These are phyloP conservation scores for Alloteropsis semialata DNA, from an alignment of 176 grass and related monocot genomes.

Conservation along the genomic window DNA sequence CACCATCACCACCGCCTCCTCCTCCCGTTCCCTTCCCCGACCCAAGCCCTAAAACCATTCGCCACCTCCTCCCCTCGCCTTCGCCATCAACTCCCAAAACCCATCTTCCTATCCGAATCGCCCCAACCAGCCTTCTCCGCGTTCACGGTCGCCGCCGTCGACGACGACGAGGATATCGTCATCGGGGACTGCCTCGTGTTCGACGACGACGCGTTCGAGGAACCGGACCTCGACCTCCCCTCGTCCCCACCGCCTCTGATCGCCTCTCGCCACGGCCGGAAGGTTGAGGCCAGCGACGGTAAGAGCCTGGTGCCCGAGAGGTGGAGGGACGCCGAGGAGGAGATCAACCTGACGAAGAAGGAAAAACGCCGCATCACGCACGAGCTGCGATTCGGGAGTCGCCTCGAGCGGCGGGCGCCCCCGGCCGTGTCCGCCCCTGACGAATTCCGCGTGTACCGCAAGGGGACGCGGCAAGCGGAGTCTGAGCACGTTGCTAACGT, in stretches of 20 bases:
- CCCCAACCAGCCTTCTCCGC: background rate
- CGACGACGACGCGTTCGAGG: slow-evolving; percentile 90
- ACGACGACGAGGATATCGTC: slow-evolving; percentile 54
- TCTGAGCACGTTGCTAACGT: slow-evolving; percentile 35
- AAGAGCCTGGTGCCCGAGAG: slow-evolving; percentile 66
- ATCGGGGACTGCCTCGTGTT: slow-evolving; percentile 95
- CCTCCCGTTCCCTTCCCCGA: slow-evolving; percentile 19
- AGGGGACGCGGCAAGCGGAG: slow-evolving; percentile 45
- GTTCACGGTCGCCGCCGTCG: slow-evolving; percentile 21
- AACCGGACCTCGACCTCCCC: slow-evolving; percentile 24
- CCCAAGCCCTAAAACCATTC: slow-evolving; percentile 6
- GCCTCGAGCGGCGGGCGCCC: slow-evolving; percentile 62
- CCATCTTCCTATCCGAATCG: background rate
- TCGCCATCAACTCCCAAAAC: slow-evolving; percentile 24
- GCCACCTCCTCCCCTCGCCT: slow-evolving; percentile 10
- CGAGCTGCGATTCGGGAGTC: slow-evolving; percentile 69
- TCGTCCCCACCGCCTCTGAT: background rate
- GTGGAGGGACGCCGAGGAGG: slow-evolving; percentile 74
- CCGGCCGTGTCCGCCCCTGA: slow-evolving; percentile 48
- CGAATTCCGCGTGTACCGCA: slow-evolving; percentile 56
- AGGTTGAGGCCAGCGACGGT: background rate
- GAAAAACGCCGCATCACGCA: slow-evolving; percentile 83
- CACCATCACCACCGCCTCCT: background rate
- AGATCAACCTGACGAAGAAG: slow-evolving; percentile 97
- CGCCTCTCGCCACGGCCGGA: slow-evolving; percentile 7